Evolutionary conservation across 495 filamentous ascomycete species (phyloP), one percentile per base, ranked within the genome.

Genomic region (Aspergillus carlsbadensis): DNA sequence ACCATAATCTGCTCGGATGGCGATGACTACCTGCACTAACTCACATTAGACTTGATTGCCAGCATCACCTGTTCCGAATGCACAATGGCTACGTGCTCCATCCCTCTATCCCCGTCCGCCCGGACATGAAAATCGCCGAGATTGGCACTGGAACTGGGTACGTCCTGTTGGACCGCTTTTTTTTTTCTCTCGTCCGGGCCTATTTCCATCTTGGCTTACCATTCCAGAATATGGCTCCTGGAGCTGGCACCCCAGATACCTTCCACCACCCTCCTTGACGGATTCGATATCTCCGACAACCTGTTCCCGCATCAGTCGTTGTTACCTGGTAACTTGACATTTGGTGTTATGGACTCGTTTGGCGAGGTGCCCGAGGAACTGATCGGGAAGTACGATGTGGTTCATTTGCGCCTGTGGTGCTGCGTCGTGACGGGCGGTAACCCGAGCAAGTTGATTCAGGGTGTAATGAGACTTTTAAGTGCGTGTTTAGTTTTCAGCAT

Each of bases 231-330:
- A 17, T 44, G 41, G 41, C 41, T 44, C 8, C 6, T 47, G 6
- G 44, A 47, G 15, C 1, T 33, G 11, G 44, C 44, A 47, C 1
- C 21, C n/a, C 44, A 47, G n/a, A 0, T 47, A 4, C 44, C 44
- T 0, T 18, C 44, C 7, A 47, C 44, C 3, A 14, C 15, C 11
- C 1, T 29, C 21, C 44, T 47, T 1, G 21, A 47, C 24, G 50
- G 50, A 13, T 42, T 29, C 50, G 50, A 53, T 13, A 53, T 53
- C 18, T 53, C 50, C 18, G 36, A 53, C 26, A 6, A 7, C 50
- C 24, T 17, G 29, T 53, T 41, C 14, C 50, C 50, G 10, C 50
- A 40, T 14, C 1, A 4, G 2, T 26, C 50, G 7, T 21, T 29
- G n/a, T 14, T 29, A 5, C 50, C 50, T 5, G 15, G 10, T 14